Conservation (phyloP, 768 basidiomycete genomes). For the Neoboletus subvelutipes region DNA sequence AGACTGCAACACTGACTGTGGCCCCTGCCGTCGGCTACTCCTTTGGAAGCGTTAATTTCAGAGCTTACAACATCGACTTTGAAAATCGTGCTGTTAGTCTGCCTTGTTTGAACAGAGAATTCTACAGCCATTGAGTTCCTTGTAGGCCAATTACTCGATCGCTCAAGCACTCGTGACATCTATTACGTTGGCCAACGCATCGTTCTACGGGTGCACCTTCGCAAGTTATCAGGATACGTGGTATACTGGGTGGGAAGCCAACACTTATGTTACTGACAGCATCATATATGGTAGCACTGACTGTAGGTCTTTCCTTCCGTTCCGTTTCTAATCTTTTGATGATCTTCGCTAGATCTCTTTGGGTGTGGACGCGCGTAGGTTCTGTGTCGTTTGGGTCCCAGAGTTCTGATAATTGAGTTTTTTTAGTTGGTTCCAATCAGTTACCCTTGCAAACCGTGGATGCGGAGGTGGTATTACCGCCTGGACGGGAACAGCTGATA, state of each 20-base stretch:
- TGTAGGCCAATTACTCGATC: conserved; percentile 52
- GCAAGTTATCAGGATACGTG: conserved; percentile 41
- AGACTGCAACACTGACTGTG: conserved; percentile 57
- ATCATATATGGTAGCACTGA: conserved; percentile 64
- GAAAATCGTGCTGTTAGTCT: conserved; percentile 59
- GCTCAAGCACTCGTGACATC: conserved; percentile 63
- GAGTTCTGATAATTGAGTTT: not conserved
- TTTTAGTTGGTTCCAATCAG: conserved; percentile 59
- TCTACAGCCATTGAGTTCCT: not conserved
- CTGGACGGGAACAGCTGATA: conserved; percentile 50
- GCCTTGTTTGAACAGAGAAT: not conserved
- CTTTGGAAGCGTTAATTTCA: conserved; percentile 60
- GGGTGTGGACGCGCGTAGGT: conserved; percentile 12
- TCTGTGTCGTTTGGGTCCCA: not conserved
- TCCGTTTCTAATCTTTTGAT: not conserved
- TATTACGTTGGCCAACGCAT: conserved; percentile 64
- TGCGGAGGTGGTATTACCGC: conserved; percentile 67
- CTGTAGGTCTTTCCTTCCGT: conserved; percentile 39
- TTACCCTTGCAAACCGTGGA: conserved; percentile 58
- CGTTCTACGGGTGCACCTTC: conserved; percentile 39
- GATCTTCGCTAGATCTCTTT: conserved; percentile 10
- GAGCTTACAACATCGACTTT: conserved; percentile 65
- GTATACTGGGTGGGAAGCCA: conserved; percentile 59
- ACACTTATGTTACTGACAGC: conserved; percentile 61
- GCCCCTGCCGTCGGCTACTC: conserved; percentile 49